Base-by-base conservation (phyloP, 257 asterid genomes). In the Verbascum thapsus region DNA sequence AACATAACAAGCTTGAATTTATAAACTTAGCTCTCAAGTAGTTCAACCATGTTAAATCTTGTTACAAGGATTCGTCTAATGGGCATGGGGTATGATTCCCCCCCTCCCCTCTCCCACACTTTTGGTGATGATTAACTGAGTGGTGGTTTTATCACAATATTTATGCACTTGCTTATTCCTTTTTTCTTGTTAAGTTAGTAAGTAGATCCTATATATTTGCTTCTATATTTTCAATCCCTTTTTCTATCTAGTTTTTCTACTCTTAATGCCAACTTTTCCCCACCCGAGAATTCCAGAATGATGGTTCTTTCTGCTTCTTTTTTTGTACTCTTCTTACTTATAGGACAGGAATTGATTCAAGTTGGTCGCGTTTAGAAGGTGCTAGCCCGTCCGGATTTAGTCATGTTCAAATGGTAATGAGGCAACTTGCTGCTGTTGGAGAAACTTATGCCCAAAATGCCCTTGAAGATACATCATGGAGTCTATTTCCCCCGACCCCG, bases 361-460 rank as follows among this genome's bases (percentile, higher is more conserved):
- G 80, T 66, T 88, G 95, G 96, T 63, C 78, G 74, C 72, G 86
- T 54, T 74, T 82, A 67, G 96, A 88, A 37, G 92, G 88, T 55
- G 90, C 92, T 20, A 88, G 96, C 49, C 84, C 88, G 1, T 84
- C 95, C 48, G 89, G 96, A 66, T 67, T 88, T 47, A 83, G 90
- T 44, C 81, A 88, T 49, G 88, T 88, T 69, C 96, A 88, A 81
- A 83, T 81, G 94, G 86, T 88, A 83, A 86, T 88, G 96, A 81
- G 96, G 70, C 96, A 88, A 53, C 85, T 88, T 52, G 95, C 96
- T 35, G 92, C 96, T 53, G 96, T 86, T 37, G 96, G 96, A 66
- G 96, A 88, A 68, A 88, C 90, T 13, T 85, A 85, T 58, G 86
- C 92, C 35, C 90, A 87, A 63, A 83, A 88, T 48, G 84, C 89